phyloP scores from a whole-genome alignment of 768 basidiomycete species.

The Pluteus cervinus region DNA sequence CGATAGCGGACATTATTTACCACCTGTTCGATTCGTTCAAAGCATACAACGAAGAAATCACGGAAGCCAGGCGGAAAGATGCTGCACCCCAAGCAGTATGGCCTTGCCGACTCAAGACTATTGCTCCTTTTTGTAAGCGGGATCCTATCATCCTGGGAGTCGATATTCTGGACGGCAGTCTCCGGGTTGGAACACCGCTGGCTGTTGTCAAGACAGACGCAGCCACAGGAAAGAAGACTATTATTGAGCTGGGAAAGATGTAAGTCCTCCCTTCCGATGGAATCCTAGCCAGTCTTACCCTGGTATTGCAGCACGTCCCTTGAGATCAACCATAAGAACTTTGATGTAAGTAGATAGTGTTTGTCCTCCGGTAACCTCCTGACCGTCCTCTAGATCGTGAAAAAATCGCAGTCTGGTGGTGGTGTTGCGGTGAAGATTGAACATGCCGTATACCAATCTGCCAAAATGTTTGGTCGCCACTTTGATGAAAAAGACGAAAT shows the following conservation, averaged over 20 bases:
- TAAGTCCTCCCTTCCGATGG: conserved; percentile 31
- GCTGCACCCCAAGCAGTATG: conserved; percentile 94
- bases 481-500: conserved; percentile 96
- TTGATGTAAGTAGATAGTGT: conserved; percentile 48
- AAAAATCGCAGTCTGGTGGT: conserved; percentile 90
- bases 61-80: conserved; percentile 86
- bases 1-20: conserved; percentile 93
- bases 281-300: conserved; percentile 4
- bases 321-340: conserved; percentile 93
- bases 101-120: conserved; percentile 90
- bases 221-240: conserved; percentile 81
- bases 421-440: conserved; percentile 99
- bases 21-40: conserved; percentile 96
- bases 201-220: conserved; percentile 94
- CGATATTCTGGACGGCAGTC: conserved; percentile 88
- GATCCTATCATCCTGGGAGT: conserved; percentile 97
- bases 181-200: conserved; percentile 90
- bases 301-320: conserved; percentile 68
- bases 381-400: conserved; percentile 56
- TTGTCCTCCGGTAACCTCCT: conserved; percentile 3
- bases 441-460: conserved; percentile 91
- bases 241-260: conserved; percentile 93
- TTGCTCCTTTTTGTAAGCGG: conserved; percentile 93
- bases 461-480: conserved; percentile 94
- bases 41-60: conserved; percentile 86